Base-by-base conservation (phyloP, 495 filamentous ascomycete species). In the Talaromyces ruber region DNA sequence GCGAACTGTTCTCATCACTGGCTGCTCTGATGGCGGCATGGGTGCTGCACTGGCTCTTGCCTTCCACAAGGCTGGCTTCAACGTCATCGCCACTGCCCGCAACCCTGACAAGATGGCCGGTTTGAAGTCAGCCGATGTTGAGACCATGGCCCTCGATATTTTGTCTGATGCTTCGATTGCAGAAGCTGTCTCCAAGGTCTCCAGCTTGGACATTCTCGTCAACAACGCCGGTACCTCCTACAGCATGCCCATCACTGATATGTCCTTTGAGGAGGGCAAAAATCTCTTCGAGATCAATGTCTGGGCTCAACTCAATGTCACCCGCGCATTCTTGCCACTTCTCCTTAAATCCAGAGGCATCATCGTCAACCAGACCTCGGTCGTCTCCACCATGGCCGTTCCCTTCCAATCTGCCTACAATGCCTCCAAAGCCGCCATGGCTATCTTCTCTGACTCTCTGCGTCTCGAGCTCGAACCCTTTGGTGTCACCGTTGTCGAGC, bases 41-140 rank as follows among this genome's bases (percentile, higher is more conserved):
- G 84, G 84, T 14, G 71, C 74, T 50, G 80, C 76, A n/a, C 72
- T 87, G 11, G 85, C 84, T 4, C 65, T 66, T 4, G 74, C 72
- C 29, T 86, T 86, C 67, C 74, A 79, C 24, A 59, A 62, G 2
- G 68, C 66, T 22, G 83, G 81, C 16, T 77, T 72, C 61, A 77
- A 75, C 14, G 84, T 87, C 51, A 84, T 84, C 64, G 84, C 85
- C 16, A 82, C 84, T 22, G 76, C 78, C 4, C 81, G 84, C 51
- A 68, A 77, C 59, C 60, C 69, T 4, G 58, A 65, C 21, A 82
- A 78, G 56, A 73, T 82, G 67, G 39, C 18, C 53, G 51, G 53
- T 9, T 34, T 66, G 6, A 57, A 56, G 11, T 22, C 62, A 0
- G 50, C 22, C 18, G 76, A 76, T 7, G 68, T 83, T 50, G 74